Conservation (phyloP, 23 red algal species). For the Gracilaria domingensis region DNA sequence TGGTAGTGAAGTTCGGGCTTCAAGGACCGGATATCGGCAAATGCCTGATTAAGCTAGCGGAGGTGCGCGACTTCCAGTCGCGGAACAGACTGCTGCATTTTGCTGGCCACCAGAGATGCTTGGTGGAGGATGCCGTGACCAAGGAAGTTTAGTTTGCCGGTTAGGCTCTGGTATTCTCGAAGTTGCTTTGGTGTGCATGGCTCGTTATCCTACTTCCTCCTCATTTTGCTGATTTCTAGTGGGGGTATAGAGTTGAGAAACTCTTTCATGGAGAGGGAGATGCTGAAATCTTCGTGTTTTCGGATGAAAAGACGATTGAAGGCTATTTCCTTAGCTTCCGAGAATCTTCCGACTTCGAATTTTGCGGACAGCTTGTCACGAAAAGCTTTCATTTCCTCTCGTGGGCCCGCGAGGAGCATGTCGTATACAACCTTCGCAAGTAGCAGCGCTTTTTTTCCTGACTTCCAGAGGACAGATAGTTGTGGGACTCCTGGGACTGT, state of each 20-base stretch:
- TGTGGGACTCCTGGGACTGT: slow-evolving; percentile 33
- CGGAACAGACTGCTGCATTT: background rate
- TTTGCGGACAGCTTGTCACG: background rate
- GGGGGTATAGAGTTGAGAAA: slow-evolving; percentile 12
- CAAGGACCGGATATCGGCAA: background rate
- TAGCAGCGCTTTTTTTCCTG: background rate
- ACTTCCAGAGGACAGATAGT: background rate
- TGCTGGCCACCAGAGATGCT: slow-evolving; percentile 8
- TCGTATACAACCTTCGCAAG: slow-evolving; percentile 56
- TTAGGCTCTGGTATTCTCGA: background rate
- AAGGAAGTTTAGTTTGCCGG: slow-evolving; percentile 17
- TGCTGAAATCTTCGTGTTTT: background rate
- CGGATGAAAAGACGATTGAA: slow-evolving; percentile 16
- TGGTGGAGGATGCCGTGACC: slow-evolving; percentile 4
- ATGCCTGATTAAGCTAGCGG: background rate
- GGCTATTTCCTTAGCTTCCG: background rate
- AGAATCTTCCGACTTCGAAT: slow-evolving; percentile 31
- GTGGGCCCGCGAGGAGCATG: slow-evolving; percentile 29
- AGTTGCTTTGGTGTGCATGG: background rate
- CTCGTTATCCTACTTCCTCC: background rate
- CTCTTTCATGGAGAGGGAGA: slow-evolving; percentile 6
- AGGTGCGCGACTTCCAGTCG: background rate
- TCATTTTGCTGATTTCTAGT: no score
- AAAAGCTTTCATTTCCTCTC: background rate
- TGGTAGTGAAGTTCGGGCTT: background rate